Percentiles rank a stretch among this genome's conserved stretches.
These are phyloP conservation scores for Microstegium vimineum DNA, from an alignment of 176 grass and related monocot species.

Conservation along the genomic window DNA sequence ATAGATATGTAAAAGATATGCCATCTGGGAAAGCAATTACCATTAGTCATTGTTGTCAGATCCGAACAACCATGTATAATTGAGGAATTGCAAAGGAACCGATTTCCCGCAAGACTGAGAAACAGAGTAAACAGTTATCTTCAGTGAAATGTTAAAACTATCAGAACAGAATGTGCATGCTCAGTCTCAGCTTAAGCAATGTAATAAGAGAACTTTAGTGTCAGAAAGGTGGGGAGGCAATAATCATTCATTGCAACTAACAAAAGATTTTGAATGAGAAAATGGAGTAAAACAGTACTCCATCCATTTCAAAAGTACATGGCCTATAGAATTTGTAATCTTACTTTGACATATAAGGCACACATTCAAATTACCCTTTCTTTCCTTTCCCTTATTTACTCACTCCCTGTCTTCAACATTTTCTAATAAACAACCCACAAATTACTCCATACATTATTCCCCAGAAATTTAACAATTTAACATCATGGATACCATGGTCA, in stretches of 20 bases:
- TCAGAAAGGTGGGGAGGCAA: neutral
- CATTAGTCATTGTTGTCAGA: constrained; percentile 48
- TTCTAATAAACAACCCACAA: neutral
- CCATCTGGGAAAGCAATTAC: constrained; percentile 41
- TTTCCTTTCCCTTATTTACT: neutral
- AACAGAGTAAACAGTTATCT: constrained; percentile 17
- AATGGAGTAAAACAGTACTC: constrained; percentile 13
- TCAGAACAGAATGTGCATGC: neutral
- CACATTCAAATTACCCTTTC: neutral
- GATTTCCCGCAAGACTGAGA: constrained; percentile 80
- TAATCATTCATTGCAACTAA: neutral
- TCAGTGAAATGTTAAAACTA: neutral
- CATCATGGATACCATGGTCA: neutral
- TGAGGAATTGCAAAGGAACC: constrained; percentile 85
- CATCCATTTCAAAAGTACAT: neutral
- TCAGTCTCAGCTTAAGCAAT: neutral
- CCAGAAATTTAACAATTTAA: neutral
- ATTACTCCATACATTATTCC: neutral
- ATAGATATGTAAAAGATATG: constrained; percentile 8
- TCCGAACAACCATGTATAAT: constrained; percentile 67
- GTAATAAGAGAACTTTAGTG: neutral
- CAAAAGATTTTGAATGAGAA: neutral
- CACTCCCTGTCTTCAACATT: neutral
- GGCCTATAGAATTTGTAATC: neutral
- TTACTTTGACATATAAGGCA: neutral